These are phyloP conservation scores for Tympanopsis confertula DNA, from an alignment of 2,329 filamentous ascomycete species.

Conservation along the genomic window DNA sequence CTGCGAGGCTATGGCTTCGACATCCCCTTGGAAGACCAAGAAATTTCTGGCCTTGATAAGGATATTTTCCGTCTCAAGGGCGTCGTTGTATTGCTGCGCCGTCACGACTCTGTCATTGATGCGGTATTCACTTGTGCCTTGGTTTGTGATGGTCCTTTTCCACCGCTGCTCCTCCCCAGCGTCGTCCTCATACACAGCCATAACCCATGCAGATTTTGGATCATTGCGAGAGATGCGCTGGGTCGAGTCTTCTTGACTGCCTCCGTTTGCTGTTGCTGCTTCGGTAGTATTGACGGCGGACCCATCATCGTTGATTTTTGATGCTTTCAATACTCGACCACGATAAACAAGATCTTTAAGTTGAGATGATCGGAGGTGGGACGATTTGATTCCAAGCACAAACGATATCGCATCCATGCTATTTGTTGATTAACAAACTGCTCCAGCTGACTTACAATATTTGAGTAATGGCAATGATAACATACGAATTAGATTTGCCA, in stretches of 20 bases:
- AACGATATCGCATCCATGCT: slow-evolving; percentile 99
- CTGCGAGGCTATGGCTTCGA: slow-evolving; percentile 91
- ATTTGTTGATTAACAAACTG: too few species aligned
- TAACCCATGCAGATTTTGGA: slow-evolving; percentile 93
- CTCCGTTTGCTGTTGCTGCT: not conserved
- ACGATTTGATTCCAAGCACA: slow-evolving; percentile 95
- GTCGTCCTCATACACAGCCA: slow-evolving; percentile 97
- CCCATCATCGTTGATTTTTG: slow-evolving; percentile 84
- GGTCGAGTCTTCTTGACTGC: slow-evolving; percentile 37
- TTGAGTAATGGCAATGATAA: slow-evolving; percentile 13
- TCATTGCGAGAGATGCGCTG: slow-evolving; percentile 64
- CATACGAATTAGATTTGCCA: slow-evolving; percentile 93
- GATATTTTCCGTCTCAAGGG: slow-evolving; percentile 87
- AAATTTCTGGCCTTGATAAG: slow-evolving; percentile 97
- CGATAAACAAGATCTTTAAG: slow-evolving; percentile 93
- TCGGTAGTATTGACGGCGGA: slow-evolving; percentile 37
- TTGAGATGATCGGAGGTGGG: slow-evolving; percentile 88
- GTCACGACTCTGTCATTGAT: slow-evolving; percentile 88
- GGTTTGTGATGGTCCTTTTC: slow-evolving; percentile 86
- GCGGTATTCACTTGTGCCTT: slow-evolving; percentile 84
- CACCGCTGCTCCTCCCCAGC: slow-evolving; percentile 88
- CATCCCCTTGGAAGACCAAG: slow-evolving; percentile 94
- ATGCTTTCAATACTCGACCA: slow-evolving; percentile 81
- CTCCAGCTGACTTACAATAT: too few species aligned
- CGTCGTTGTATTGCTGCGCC: slow-evolving; percentile 84